A percentile compares a stretch with the other conserved stretches of the same genome.
Evolutionary conservation across 2,329 filamentous ascomycete species (phyloP).

Genomic region (Fusarium sarcochroum): DNA sequence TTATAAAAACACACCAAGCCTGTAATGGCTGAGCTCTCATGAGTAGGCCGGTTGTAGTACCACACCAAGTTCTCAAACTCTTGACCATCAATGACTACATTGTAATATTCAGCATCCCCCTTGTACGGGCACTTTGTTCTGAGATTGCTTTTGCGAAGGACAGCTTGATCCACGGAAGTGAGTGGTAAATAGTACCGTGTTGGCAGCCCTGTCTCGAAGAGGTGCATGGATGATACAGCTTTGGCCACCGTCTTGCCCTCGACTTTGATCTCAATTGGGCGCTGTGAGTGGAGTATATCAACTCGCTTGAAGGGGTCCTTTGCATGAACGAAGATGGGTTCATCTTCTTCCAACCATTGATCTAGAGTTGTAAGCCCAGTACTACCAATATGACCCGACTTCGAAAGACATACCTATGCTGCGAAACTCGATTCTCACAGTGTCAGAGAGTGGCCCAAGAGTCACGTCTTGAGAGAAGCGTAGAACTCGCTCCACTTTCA

Average conservation of each 20-base stretch:
- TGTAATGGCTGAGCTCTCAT: constrained; percentile 68
- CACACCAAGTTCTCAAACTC: constrained; percentile 68
- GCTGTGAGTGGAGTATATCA: constrained; percentile 70
- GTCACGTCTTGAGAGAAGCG: constrained; percentile 57
- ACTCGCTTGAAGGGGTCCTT: constrained; percentile 78
- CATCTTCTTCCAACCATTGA: constrained; percentile 69
- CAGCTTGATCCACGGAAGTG: constrained; percentile 61
- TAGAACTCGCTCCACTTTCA: constrained; percentile 53
- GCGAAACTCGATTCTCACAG: constrained; percentile 54
- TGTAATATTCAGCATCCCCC: constrained; percentile 74
- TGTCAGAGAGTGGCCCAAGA: constrained; percentile 52
- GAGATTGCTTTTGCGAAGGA: constrained; percentile 65
- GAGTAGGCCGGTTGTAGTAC: constrained; percentile 72
- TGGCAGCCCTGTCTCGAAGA: constrained; percentile 73
- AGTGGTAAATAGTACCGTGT: constrained; percentile 72
- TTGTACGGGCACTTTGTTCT: constrained; percentile 77
- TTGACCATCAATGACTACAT: constrained; percentile 63
- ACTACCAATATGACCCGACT: rapidly evolving
- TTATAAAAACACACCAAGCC: constrained; percentile 76
- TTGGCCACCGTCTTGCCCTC: constrained; percentile 63
- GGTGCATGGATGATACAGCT: constrained; percentile 62
- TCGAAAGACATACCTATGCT: constrained; percentile 50
- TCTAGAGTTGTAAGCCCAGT: constrained; percentile 44
- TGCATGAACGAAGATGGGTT: constrained; percentile 71
- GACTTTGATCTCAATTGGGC: constrained; percentile 65